Percentiles rank a stretch among this genome's conserved stretches.
Conservation (phyloP, 345 rosid genomes). For the Aquilaria malaccensis region DNA sequence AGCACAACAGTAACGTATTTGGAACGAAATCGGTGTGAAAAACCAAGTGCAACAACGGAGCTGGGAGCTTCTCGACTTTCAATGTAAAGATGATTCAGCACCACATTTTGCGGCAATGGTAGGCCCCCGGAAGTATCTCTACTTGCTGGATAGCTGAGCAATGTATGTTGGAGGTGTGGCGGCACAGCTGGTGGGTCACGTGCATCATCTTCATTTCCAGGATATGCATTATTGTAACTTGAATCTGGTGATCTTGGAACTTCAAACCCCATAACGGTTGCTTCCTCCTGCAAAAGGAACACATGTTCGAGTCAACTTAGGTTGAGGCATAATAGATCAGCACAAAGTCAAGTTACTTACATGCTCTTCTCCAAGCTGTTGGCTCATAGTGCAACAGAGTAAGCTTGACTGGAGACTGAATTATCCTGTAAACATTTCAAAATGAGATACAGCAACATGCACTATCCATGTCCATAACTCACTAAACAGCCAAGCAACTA, state of each 20-base stretch:
- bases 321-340: constrained; percentile 1
- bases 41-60: constrained; percentile 88
- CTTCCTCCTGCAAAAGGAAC: constrained; percentile 50
- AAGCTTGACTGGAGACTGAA: constrained; percentile 14
- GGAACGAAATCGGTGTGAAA: constrained; percentile 83
- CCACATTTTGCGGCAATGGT: constrained; percentile 55
- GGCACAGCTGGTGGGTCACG: constrained; percentile 90
- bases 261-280: constrained; percentile 81
- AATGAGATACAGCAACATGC: constrained; percentile 1
- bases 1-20: constrained; percentile 90
- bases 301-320: constrained; percentile 8
- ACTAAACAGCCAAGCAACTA: not conserved
- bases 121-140: constrained; percentile 38
- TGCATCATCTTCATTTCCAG: constrained; percentile 63
- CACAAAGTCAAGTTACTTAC: constrained; percentile 37
- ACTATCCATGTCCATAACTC: not conserved
- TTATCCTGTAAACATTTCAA: constrained; percentile 7
- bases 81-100: constrained; percentile 86
- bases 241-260: constrained; percentile 87
- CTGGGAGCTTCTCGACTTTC: constrained; percentile 81
- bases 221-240: constrained; percentile 70
- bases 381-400: constrained; percentile 46
- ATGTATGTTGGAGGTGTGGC: constrained; percentile 60
- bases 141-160: constrained; percentile 47
- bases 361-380: constrained; percentile 31